Evolutionary conservation across 345 rosid species (phyloP).

Genomic region (Syzygium grande): DNA sequence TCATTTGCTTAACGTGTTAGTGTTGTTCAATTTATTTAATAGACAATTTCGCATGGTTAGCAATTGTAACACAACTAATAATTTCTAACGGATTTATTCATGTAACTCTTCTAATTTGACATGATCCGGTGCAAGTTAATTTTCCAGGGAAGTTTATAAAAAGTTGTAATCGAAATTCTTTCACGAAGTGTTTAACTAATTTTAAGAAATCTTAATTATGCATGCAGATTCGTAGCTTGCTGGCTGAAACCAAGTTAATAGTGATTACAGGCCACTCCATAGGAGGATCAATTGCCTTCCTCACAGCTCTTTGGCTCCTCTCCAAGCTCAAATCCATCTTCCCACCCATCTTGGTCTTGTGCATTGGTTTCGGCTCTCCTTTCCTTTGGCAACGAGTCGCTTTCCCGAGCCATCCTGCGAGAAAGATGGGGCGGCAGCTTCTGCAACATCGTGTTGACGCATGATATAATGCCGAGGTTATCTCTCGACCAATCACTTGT

Average conservation of each 20-base stretch:
- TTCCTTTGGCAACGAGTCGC: conserved; percentile 63
- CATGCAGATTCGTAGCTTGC: conserved; percentile 25
- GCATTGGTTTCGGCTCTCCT: conserved; percentile 80
- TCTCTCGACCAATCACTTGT: conserved; percentile 24
- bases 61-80: background rate
- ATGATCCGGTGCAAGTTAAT: rapidly evolving
- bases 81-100: too few relatives aligned
- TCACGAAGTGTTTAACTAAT: too few relatives aligned
- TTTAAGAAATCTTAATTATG: rapidly evolving
- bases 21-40: too few relatives aligned
- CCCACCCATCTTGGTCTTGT: conserved; percentile 28
- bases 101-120: too few relatives aligned
- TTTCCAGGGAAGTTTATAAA: rapidly evolving
- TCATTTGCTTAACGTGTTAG: rapidly evolving
- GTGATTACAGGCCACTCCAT: conserved; percentile 75
- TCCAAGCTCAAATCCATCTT: conserved; percentile 12
- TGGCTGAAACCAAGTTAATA: conserved; percentile 28
- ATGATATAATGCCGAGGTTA: conserved; percentile 55
- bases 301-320: conserved; percentile 66
- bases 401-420: conserved; percentile 41
- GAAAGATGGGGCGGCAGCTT: conserved; percentile 65
- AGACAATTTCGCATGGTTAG: background rate
- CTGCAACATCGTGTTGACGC: conserved; percentile 51
- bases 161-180: rapidly evolving
- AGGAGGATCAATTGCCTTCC: conserved; percentile 60